Evolutionary conservation across 306 rosid species (phyloP), one percentile per base, ranked within the genome.

Genomic region (Carpinus viminea): DNA sequence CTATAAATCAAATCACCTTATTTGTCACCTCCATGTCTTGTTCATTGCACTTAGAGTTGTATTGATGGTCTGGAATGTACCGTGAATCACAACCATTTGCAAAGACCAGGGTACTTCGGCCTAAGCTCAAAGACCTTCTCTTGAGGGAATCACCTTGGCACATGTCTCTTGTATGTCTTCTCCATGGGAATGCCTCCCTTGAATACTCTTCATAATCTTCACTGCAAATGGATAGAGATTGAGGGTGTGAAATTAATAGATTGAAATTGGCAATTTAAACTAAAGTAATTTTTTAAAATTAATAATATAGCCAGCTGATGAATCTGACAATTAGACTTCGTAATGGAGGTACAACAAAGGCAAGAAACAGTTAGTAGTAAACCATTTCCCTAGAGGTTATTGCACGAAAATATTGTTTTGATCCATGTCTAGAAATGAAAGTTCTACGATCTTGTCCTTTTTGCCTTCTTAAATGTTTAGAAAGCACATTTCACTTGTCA

Each of bases 181-280:
- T 91, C 98, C 98, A 93, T 8, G 96, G 93, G 83, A 79, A 93
- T 50, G 83, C 77, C 79, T 85, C 96, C 64, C 77, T 76, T 52
- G 86, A 69, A 85, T 80, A 77, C 75, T 81, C 87, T 68, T 88
- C 91, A 75, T 81, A 77, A 31, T 86, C 88, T 68, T 91, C 94
- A 46, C 98, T 93, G 91, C 82, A 87, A 81, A 73, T 13, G 20
- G 72, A 76, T 16, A 66, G 45, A 78, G 43, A 64, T 36, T 74
- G 15, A 55, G 54, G 74, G 59, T 80, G 41, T 59, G 75, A 70
- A 74, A 20, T 12, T 66, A 5, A 75, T 21, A 72, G 28, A 15
- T 46, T 66, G 3, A 66, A 66, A 66, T n/a, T 66, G 38, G 72
- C 7, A 66, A 38, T 5, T 10, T 61, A 66, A 66, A 36, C 21